Base-by-base conservation (phyloP, 2,329 filamentous ascomycete species). In the Diaporthe destruens region DNA sequence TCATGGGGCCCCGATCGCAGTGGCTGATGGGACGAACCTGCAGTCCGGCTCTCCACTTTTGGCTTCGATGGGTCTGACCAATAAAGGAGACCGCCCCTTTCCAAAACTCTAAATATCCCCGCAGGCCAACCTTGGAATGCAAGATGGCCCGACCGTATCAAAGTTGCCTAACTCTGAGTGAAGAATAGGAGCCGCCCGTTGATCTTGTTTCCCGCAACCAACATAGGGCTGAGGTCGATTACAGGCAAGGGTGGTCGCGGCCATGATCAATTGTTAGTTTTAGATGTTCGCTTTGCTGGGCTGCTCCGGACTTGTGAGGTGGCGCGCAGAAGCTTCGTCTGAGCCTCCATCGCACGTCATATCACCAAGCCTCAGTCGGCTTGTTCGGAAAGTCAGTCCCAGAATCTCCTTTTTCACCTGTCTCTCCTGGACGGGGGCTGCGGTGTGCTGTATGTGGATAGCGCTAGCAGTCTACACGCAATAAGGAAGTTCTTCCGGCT, bases 11-110 rank as follows among this genome's bases (percentile, higher is more conserved):
- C 25, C 61, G 32, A 29, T 44, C 47, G 12, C 42, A 34, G 25
- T 20, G 12, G 42, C 59, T 65, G 44, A 51, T 65, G 59, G 59
- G 59, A 49, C 23, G 59, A 65, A 65, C 61, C 44, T 51, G 44
- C 61, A 39, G 44, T 36, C 6, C 32, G 42, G 20, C 44, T n/a
- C 61, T 39, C 61, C 61, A 65, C 61, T 36, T 36, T 34, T 36
- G 7, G 44, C 61, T 36, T 36, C 36, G 11, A 51, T 65, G 61
- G 44, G 12, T 32, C 61, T 51, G 61, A 51, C 29, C 29, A 36
- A 20, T 65, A 65, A 51, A 51, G 61, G 29, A 65, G 44, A 16
- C 44, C 36, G 29, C 44, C 61, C 61, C 44, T 65, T 65, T 65
- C 44, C 44, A 51, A 65, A 65, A 51, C 61, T 65, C n/a, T 65